A percentile compares a stretch with the other conserved stretches of the same genome.
Evolutionary conservation across 148 eudicot genomes (phyloP).

Genomic region (Rhododendron ovatum): DNA sequence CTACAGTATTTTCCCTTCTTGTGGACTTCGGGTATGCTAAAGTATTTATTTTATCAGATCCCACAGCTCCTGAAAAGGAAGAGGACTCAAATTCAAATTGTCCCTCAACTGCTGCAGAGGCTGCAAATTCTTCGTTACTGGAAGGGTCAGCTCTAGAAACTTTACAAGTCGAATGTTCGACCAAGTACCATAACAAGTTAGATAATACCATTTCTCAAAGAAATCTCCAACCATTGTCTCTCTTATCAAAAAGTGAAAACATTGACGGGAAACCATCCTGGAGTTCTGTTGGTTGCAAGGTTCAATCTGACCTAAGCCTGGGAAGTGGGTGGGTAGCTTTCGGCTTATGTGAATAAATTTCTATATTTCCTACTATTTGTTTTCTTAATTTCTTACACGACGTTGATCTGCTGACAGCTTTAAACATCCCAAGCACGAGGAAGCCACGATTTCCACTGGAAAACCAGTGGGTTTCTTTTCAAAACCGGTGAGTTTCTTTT

Average conservation of each 20-base stretch:
- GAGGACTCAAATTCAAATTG: slow-evolving; percentile 21
- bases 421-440: slow-evolving; percentile 15
- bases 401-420: slow-evolving; percentile 15
- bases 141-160: slow-evolving; percentile 15
- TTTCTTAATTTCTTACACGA: neutral
- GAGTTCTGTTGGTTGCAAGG: slow-evolving; percentile 4
- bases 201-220: slow-evolving; percentile 20
- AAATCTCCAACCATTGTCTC: slow-evolving; percentile 17
- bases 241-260: slow-evolving; percentile 11
- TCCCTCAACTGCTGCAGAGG: slow-evolving; percentile 9
- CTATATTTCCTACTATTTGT: neutral
- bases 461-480: slow-evolving; percentile 17
- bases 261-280: slow-evolving; percentile 16
- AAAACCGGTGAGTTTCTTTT: slow-evolving; percentile 17
- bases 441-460: neutral
- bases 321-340: slow-evolving; percentile 19
- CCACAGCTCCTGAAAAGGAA: slow-evolving; percentile 14
- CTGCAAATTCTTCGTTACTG: slow-evolving; percentile 13
- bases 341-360: neutral
- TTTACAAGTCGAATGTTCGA: slow-evolving; percentile 13
- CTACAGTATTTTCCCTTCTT: slow-evolving; percentile 1
- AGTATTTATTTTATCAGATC: neutral
- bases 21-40: neutral
- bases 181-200: slow-evolving; percentile 19
- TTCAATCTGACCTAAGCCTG: slow-evolving; percentile 14